Evolutionary conservation across 2,329 filamentous ascomycete species (phyloP).

Genomic region (Phaeosphaeria sp.): DNA sequence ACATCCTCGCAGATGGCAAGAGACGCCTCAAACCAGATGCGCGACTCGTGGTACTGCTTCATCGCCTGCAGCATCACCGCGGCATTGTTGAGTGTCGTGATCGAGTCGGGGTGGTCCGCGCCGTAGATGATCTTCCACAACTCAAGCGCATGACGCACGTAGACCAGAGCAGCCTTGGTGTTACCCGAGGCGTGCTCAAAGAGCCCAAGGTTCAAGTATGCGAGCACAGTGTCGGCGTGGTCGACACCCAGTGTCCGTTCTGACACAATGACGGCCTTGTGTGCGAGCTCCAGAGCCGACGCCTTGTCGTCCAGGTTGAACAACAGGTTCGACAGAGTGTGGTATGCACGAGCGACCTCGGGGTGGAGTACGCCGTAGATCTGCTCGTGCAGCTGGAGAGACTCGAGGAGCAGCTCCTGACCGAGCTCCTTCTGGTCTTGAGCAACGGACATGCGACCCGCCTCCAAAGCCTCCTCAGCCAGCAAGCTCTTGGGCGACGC

Average conservation of each 20-base stretch:
- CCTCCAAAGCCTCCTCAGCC: slow-evolving; percentile 94
- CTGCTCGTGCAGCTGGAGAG: slow-evolving; percentile 93
- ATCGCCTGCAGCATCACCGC: slow-evolving; percentile 97
- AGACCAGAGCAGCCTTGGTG: slow-evolving; percentile 84
- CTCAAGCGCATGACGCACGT: slow-evolving; percentile 90
- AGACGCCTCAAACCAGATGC: slow-evolving; percentile 95
- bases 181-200: slow-evolving; percentile 94
- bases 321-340: slow-evolving; percentile 92
- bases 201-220: slow-evolving; percentile 93
- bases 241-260: slow-evolving; percentile 94
- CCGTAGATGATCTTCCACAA: slow-evolving; percentile 98
- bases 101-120: slow-evolving; percentile 90
- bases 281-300: slow-evolving; percentile 90
- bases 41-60: slow-evolving; percentile 93
- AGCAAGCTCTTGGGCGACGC: slow-evolving; percentile 88
- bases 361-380: slow-evolving; percentile 98
- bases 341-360: slow-evolving; percentile 94
- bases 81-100: slow-evolving; percentile 98
- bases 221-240: slow-evolving; percentile 89
- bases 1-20: slow-evolving; percentile 87
- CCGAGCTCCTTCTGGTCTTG: slow-evolving; percentile 96
- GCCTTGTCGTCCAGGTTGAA: slow-evolving; percentile 98
- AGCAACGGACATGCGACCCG: slow-evolving; percentile 92
- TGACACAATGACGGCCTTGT: slow-evolving; percentile 94
- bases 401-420: slow-evolving; percentile 94